Evolutionary conservation across 2,329 filamentous ascomycete species (phyloP), one percentile per base, ranked within the genome.

Genomic region (Calonectria hawksworthii): DNA sequence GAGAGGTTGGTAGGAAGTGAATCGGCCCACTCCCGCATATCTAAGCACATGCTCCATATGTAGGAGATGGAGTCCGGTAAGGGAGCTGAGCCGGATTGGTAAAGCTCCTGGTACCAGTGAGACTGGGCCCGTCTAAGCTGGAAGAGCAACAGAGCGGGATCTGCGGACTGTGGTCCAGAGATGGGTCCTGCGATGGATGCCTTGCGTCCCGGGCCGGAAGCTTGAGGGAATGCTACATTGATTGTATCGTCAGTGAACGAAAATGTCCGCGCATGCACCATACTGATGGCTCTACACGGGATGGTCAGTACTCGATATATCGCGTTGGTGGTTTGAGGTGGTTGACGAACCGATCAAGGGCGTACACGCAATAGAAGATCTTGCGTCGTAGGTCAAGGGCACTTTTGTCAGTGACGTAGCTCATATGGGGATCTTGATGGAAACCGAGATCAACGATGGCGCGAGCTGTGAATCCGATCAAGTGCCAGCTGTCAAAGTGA

Each of bases 401-500:
- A 3, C 91, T 87, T 78, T 92, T 93, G 72, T 95, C 92, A 14
- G 93, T 90, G 34, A 92, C 86, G 21, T 94, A 90, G 75, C 94
- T 93, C 72, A 91, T 89, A 0, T 94, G 93, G 4, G 96, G 95
- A 79, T 99, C 96, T 85, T 98, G 96, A 84, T 99, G 97, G 73
- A 98, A 93, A 10, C 97, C 97, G 36, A 98, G 87, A 85, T 99
- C 97, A 28, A 98, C 91, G 82, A 96, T 93, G 8, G 96, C 95
- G 73, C 96, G 92, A 51, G 95, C 95, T 9, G 96, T 96, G 83
- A 97, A 96, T 9, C 96, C 97, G 71, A 98, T 94, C 75, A 98
- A 86, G 77, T 97, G 96, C 96, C 97, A 99, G 80, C 94, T 95
- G 81, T 98, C 96, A 81, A 98, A 98, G 82, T 98, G 95, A 52